phyloP scores from a whole-genome alignment of 768 basidiomycete species.

The Boletus pseudo-olivaceus region DNA sequence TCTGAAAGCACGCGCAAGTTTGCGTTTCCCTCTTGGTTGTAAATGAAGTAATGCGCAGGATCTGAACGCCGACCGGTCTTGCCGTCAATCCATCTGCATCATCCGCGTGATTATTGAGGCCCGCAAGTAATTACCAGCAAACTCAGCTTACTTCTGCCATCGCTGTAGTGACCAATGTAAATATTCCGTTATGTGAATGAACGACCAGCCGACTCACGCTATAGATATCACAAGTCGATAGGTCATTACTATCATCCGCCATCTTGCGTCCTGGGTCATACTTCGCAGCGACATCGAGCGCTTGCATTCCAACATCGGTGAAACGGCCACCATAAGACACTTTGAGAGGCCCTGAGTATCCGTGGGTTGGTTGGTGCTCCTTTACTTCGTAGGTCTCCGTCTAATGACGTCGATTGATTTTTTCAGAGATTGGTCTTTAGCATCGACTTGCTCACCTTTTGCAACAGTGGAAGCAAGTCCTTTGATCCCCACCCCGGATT shows the following conservation, averaged over 20 bases:
- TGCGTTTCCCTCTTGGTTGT: conserved; percentile 41
- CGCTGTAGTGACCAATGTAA: conserved; percentile 31
- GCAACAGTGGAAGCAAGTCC: conserved; percentile 23
- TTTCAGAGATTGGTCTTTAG: background rate
- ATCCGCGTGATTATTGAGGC: background rate
- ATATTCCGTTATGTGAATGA: background rate
- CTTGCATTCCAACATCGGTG: conserved; percentile 43
- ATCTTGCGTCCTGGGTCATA: conserved; percentile 45
- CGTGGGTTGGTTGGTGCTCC: conserved; percentile 15
- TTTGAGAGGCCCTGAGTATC: conserved; percentile 22
- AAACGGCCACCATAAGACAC: conserved; percentile 28
- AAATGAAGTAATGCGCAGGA: conserved; percentile 49
- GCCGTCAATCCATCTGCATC: conserved; percentile 49
- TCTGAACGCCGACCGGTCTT: conserved; percentile 56
- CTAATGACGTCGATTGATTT: conserved; percentile 1
- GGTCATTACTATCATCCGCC: conserved; percentile 45
- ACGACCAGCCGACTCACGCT: conserved; percentile 36
- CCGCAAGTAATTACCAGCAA: background rate
- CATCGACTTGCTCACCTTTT: conserved; percentile 13
- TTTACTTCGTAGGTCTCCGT: conserved; percentile 22
- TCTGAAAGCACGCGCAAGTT: conserved; percentile 42
- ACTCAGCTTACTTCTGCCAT: conserved; percentile 47
- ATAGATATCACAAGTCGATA: conserved; percentile 44
- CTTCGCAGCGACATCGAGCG: conserved; percentile 41
- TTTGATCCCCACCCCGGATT: conserved; percentile 27